A percentile compares a stretch with the other conserved stretches of the same genome.
These are phyloP conservation scores for Pichia manshurica DNA, from an alignment of 805 yeast species.

Conservation along the genomic window DNA sequence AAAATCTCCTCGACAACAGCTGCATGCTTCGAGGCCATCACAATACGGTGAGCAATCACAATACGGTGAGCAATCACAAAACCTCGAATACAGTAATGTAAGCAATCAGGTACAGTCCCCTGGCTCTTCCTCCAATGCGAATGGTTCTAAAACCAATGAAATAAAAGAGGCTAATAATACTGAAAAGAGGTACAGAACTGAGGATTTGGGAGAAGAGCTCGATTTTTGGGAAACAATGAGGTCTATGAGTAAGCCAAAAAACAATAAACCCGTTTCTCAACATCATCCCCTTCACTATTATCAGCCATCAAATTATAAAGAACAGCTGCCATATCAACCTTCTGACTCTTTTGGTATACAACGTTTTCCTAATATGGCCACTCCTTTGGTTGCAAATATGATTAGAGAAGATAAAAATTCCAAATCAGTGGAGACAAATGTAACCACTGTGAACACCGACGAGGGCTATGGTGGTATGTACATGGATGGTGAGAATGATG, in stretches of 20 bases:
- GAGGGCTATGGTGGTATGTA: constrained; percentile 12
- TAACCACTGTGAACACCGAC: constrained; percentile 7
- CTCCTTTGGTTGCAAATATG: constrained; percentile 10
- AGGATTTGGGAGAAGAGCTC: constrained; percentile 53
- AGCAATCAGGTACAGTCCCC: neutral
- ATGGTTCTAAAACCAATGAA: constrained; percentile 1
- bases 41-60: neutral
- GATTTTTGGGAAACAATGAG: constrained; percentile 72
- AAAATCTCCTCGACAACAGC: constrained; percentile 13
- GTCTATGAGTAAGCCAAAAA: constrained; percentile 41
- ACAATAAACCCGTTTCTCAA: constrained; percentile 41
- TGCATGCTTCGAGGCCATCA: constrained; percentile 8
- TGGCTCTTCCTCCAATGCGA: constrained; percentile 3
- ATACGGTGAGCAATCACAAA: neutral
- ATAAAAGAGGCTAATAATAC: constrained; percentile 6
- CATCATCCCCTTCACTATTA: constrained; percentile 48
- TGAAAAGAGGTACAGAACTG: constrained; percentile 23
- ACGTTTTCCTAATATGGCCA: constrained; percentile 15
- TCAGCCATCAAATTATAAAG: constrained; percentile 22
- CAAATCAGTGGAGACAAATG: constrained; percentile 8
- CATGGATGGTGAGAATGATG: constrained; percentile 14
- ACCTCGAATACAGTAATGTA: neutral
- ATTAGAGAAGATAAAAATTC: constrained; percentile 6
- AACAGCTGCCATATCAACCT: constrained; percentile 16
- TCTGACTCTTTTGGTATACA: constrained; percentile 18